A percentile compares a stretch with the other conserved stretches of the same genome.
Evolutionary conservation across 441 rosid species (phyloP).

Genomic region (Pelargonium australe): DNA sequence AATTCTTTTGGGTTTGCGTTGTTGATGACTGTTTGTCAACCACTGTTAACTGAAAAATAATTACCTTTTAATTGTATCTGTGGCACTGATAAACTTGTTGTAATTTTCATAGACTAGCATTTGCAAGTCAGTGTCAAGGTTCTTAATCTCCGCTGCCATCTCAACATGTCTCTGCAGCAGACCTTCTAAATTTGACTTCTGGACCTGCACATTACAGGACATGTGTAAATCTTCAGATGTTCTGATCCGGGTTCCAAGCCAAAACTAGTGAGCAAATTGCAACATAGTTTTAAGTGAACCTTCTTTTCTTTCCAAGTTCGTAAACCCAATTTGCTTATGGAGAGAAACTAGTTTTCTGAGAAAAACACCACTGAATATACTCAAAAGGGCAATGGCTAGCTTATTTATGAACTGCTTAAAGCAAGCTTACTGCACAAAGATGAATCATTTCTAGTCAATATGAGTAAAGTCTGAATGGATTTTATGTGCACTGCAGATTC

Average conservation of each 20-base stretch:
- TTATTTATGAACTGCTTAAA: too few species aligned
- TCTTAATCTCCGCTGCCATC: constrained; percentile 99
- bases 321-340: too few species aligned
- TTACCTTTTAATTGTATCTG: constrained; percentile 93
- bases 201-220: constrained; percentile 43
- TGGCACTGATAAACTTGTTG: constrained; percentile 92
- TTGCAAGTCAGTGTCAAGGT: constrained; percentile 96
- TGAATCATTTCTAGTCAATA: too few species aligned
- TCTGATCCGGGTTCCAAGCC: neutral
- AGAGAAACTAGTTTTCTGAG: too few species aligned
- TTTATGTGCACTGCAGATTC: too few species aligned
- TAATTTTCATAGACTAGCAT: constrained; percentile 94
- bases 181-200: constrained; percentile 76
- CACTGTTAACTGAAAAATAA: constrained; percentile 3
- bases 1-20: neutral
- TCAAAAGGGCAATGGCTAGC: too few species aligned
- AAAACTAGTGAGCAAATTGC: neutral
- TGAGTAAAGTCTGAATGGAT: too few species aligned
- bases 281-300: neutral
- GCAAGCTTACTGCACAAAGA: too few species aligned
- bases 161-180: constrained; percentile 85
- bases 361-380: too few species aligned
- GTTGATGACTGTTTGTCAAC: neutral
- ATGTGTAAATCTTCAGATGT: constrained; percentile 7
- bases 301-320: too few species aligned